Conservation (phyloP, 2,329 filamentous ascomycete species). For the Verticillium klebahnii region DNA sequence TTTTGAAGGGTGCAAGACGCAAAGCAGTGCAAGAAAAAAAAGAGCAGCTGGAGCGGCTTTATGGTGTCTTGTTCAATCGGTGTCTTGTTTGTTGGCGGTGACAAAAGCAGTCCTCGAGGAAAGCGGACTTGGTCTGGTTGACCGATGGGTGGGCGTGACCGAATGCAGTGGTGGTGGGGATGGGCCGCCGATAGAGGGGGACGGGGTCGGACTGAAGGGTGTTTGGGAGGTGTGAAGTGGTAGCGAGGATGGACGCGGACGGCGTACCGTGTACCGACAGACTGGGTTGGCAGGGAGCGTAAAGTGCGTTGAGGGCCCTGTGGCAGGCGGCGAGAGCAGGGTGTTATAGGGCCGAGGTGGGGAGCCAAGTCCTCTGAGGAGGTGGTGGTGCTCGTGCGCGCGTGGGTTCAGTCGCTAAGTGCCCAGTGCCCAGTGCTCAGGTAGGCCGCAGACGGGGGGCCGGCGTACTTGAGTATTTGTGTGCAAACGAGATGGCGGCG, state of each 20-base stretch:
- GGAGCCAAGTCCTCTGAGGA: not conserved
- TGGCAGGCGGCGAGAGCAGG: not conserved
- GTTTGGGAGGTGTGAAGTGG: not conserved
- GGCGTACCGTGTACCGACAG: not conserved
- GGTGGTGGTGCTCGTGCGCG: too few species aligned
- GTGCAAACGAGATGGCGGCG: not conserved
- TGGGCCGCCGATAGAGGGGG: not conserved
- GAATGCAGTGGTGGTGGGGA: not conserved
- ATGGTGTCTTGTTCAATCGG: not conserved
- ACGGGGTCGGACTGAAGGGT: not conserved
- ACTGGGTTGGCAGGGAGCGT: not conserved
- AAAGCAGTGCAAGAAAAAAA: slow-evolving; percentile 5
- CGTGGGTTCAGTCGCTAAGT: too few species aligned
- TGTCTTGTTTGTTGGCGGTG: not conserved
- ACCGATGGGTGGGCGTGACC: not conserved
- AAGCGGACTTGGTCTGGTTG: not conserved
- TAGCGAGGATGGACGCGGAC: not conserved
- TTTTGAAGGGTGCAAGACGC: slow-evolving; percentile 4
- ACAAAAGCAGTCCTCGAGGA: not conserved
- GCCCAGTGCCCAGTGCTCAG: not conserved
- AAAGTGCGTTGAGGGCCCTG: not conserved
- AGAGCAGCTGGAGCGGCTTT: not conserved
- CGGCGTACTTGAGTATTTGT: not conserved
- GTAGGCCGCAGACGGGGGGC: not conserved
- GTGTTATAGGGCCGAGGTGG: not conserved